Percentiles rank a stretch among this genome's conserved stretches.
Evolutionary conservation across 768 basidiomycete genomes (phyloP).

Genomic region (Scleroderma citrinum): DNA sequence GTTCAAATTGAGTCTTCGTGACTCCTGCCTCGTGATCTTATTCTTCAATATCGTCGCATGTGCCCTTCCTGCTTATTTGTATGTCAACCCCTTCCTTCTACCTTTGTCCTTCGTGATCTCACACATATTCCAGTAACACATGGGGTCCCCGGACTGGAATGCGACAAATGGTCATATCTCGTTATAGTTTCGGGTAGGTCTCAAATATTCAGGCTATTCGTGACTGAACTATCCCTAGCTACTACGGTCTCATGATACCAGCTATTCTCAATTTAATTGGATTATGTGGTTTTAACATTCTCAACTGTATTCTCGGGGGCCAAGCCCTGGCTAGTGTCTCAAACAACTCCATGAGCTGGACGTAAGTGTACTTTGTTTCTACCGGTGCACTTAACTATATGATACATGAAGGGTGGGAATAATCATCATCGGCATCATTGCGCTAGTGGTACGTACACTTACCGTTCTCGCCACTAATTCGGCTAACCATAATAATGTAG

Average conservation of each 20-base stretch:
- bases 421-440: conserved; percentile 65
- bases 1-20: conserved; percentile 55
- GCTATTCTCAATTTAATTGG: conserved; percentile 55
- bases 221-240: conserved; percentile 24
- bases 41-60: conserved; percentile 63
- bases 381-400: conserved; percentile 7
- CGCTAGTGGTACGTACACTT: conserved; percentile 45
- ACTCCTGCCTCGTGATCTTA: conserved; percentile 58
- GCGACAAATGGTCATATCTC: conserved; percentile 75
- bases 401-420: conserved; percentile 60
- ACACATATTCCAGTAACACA: conserved; percentile 36
- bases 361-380: conserved; percentile 27
- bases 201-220: conserved; percentile 33
- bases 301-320: conserved; percentile 65
- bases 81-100: conserved; percentile 13
- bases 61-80: conserved; percentile 57
- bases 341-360: conserved; percentile 44
- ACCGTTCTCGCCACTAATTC: neutral
- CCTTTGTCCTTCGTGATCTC: neutral
- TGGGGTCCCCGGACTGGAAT: conserved; percentile 78
- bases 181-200: conserved; percentile 50
- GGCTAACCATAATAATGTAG: conserved; percentile 20
- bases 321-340: conserved; percentile 58
- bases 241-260: conserved; percentile 48
- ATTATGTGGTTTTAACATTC: conserved; percentile 57